phyloP scores from a whole-genome alignment of 2,329 filamentous ascomycete species.

The Neofusicoccum parvum region DNA sequence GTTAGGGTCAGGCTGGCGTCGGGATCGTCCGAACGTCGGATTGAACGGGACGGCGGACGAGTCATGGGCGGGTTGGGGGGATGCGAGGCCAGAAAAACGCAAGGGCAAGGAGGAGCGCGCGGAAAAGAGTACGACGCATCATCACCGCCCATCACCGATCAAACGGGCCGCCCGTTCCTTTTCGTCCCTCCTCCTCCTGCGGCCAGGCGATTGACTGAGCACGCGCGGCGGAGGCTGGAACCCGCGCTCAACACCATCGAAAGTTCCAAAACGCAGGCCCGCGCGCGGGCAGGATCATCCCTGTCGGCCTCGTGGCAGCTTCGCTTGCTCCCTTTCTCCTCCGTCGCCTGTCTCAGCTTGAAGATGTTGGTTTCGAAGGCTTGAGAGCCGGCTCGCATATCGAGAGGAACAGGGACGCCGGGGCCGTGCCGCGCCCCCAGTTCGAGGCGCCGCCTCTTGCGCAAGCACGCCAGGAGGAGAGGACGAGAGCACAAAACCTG shows the following conservation, averaged over 20 bases:
- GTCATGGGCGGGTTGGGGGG: background rate
- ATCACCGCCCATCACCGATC: background rate
- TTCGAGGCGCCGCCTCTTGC: background rate
- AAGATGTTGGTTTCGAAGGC: background rate
- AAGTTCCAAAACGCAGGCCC: background rate
- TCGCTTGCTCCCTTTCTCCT: background rate
- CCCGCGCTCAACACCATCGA: no score
- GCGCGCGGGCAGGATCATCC: background rate
- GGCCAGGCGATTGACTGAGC: no score
- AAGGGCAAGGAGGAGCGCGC: background rate
- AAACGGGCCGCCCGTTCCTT: no score
- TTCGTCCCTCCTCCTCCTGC: no score
- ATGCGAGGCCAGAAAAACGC: background rate
- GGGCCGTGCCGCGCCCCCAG: background rate
- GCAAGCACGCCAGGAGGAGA: background rate
- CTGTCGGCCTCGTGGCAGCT: constrained; percentile 9
- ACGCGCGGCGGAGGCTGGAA: no score
- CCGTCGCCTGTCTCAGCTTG: constrained; percentile 1
- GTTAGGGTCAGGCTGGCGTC: background rate
- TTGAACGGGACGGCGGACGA: background rate
- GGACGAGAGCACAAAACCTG: background rate
- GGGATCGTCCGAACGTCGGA: constrained; percentile 7
- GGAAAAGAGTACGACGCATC: background rate
- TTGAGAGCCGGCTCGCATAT: constrained; percentile 2
- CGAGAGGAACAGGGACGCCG: background rate